Evolutionary conservation across 345 rosid species (phyloP).

Genomic region (Eucalyptus regnans): DNA sequence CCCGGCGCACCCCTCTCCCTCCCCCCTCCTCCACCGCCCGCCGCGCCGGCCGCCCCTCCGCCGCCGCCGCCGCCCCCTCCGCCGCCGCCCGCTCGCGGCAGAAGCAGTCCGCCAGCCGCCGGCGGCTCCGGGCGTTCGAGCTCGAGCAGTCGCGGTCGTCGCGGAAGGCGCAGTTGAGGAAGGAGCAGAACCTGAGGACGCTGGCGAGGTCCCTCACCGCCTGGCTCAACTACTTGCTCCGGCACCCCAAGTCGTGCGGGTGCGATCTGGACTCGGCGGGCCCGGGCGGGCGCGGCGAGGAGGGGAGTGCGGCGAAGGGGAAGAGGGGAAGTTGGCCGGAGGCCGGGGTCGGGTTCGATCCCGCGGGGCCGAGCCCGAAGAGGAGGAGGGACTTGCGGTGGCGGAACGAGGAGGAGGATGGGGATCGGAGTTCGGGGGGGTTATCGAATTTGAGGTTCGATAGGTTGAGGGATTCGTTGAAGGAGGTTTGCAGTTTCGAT

Average conservation of each 20-base stretch:
- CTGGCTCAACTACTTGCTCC: constrained; percentile 77
- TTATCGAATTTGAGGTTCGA: constrained; percentile 24
- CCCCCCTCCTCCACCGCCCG: constrained; percentile 10
- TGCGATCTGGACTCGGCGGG: constrained; percentile 13
- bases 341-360: constrained; percentile 16
- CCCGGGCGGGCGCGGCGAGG: not conserved
- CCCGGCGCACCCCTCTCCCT: constrained; percentile 43
- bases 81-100: constrained; percentile 14
- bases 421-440: constrained; percentile 3
- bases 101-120: constrained; percentile 4
- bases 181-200: constrained; percentile 52
- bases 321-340: constrained; percentile 45
- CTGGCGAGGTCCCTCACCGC: constrained; percentile 69
- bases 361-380: constrained; percentile 56
- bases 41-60: not conserved
- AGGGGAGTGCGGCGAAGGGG: constrained; percentile 3
- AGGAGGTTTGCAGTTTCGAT: constrained; percentile 81
- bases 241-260: constrained; percentile 66
- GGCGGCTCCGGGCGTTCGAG: constrained; percentile 48
- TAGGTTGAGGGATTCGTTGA: constrained; percentile 37
- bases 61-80: not conserved
- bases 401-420: constrained; percentile 12
- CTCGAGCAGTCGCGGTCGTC: constrained; percentile 68
- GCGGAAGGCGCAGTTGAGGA: constrained; percentile 42
- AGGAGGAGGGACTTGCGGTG: constrained; percentile 38